phyloP scores from a whole-genome alignment of 192 early-diverging fungal genomes.

The Radiomyces spectabilis region DNA sequence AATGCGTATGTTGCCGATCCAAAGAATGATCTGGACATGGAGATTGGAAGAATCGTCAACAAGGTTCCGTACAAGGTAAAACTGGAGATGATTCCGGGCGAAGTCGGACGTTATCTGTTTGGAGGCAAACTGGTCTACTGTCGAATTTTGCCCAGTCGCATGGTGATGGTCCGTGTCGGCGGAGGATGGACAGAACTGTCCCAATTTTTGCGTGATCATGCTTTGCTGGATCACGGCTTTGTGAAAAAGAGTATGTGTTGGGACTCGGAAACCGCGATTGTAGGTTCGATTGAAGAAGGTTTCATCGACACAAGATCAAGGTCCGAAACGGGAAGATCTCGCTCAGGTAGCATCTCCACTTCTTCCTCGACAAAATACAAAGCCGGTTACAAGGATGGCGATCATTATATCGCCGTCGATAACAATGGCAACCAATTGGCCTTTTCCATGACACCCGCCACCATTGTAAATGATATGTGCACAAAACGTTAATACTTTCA shows the following conservation, averaged over 20 bases:
- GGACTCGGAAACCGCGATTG: background rate
- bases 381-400: slow-evolving; percentile 10
- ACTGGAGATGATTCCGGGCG: slow-evolving; percentile 36
- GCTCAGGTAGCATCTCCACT: background rate
- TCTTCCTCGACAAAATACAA: background rate
- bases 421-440: slow-evolving; percentile 3
- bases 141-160: slow-evolving; percentile 44
- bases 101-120: slow-evolving; percentile 59
- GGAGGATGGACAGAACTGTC: slow-evolving; percentile 54
- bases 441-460: slow-evolving; percentile 7
- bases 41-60: slow-evolving; percentile 53
- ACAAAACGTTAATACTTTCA: too few species aligned
- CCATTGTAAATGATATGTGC: too few species aligned
- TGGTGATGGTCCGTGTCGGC: slow-evolving; percentile 58
- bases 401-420: slow-evolving; percentile 12
- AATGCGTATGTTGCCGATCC: slow-evolving; percentile 43
- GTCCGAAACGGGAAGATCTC: too few species aligned
- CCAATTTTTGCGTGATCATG: slow-evolving; percentile 26
- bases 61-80: slow-evolving; percentile 40
- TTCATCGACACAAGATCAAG: background rate
- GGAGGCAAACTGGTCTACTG: slow-evolving; percentile 54
- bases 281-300: background rate
- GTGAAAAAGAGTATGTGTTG: background rate
- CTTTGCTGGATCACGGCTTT: slow-evolving; percentile 10
- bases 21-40: slow-evolving; percentile 47